These are phyloP conservation scores for Chiua virens DNA, from an alignment of 768 basidiomycete species.

Conservation along the genomic window DNA sequence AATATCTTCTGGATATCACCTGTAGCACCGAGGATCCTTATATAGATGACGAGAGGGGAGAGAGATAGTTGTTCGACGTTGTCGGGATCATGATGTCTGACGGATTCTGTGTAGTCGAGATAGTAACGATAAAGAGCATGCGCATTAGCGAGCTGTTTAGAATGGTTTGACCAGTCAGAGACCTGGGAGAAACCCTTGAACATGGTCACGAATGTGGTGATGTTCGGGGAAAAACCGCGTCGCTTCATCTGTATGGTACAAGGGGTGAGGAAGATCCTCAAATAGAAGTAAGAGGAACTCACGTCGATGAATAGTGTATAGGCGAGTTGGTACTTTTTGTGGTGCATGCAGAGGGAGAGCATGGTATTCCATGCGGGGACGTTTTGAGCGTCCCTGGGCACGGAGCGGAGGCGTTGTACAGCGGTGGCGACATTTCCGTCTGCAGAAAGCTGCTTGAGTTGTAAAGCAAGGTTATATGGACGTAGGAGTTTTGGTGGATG, in stretches of 20 bases:
- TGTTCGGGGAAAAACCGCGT: slow-evolving; percentile 69
- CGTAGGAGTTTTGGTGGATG: slow-evolving; percentile 41
- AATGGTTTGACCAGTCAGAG: slow-evolving; percentile 55
- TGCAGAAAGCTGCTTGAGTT: slow-evolving; percentile 59
- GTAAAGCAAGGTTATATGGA: slow-evolving; percentile 59
- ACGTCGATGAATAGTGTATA: slow-evolving; percentile 74
- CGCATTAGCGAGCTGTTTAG: slow-evolving; percentile 63
- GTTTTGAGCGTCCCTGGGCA: slow-evolving; percentile 75
- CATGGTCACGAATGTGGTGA: slow-evolving; percentile 68
- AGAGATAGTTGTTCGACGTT: slow-evolving; percentile 48
- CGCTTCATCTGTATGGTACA: slow-evolving; percentile 69
- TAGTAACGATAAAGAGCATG: slow-evolving; percentile 61
- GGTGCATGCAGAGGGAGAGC: slow-evolving; percentile 63
- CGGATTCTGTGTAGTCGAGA: slow-evolving; percentile 46
- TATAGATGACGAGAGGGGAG: slow-evolving; percentile 56
- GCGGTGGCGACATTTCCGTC: slow-evolving; percentile 61
- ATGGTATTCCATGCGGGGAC: slow-evolving; percentile 77
- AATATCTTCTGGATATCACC: slow-evolving; percentile 66
- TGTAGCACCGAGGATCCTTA: slow-evolving; percentile 63
- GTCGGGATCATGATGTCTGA: slow-evolving; percentile 47
- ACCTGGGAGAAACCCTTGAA: slow-evolving; percentile 63
- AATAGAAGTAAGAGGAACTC: slow-evolving; percentile 23
- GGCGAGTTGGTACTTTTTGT: slow-evolving; percentile 53
- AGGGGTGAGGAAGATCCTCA: background rate
- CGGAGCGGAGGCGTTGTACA: slow-evolving; percentile 60